Base-by-base conservation (phyloP, 2,329 filamentous ascomycete species). In the Nemania serpens region DNA sequence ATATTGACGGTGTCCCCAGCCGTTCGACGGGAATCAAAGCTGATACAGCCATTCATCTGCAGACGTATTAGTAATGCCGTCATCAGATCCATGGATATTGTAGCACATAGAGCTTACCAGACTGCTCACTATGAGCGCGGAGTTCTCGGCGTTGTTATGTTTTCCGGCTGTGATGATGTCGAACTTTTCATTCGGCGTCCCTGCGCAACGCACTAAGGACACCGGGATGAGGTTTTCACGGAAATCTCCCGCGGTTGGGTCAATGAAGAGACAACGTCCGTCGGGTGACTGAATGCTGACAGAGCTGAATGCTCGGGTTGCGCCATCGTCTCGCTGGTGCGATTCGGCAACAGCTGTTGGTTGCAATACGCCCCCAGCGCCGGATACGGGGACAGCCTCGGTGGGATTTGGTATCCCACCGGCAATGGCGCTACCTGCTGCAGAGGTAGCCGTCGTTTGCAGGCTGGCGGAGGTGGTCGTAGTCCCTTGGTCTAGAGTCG, bases 221-320 rank as follows among this genome's bases (percentile, higher is more conserved):
- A 84, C 71, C 1, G 82, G 82, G 52, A 84, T 82, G 48, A 84
- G 73, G 65, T 84, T 84, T 70, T 81, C 75, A 5, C 82, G 79
- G 70, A 83, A 84, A 65, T 84, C 82, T 37, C 82, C 82, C 0
- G 80, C 81, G 1, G 80, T 80, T 0, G 80, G 79, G 65, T 84
- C 79, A 46, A 83, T 70, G 36, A 77, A 82, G n/a, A 84, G 75
- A 59, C 82, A 84, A 53, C 79, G 75, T 25, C 81, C 81, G 61
- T 81, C 77, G 11, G 80, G 71, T 0, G 81, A 77, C 34, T 77
- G 75, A 69, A 84, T 81, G 56, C 77, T 74, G 41, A 80, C 77
- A 39, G 74, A 75, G 39, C 74, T 75, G 57, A 83, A 79, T 6
- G 77, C 76, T 2, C 81, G 77, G 1, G 75, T 79, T 2, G 82